phyloP scores from a whole-genome alignment of 805 yeast genomes.

The Ogataea parapolymorpha region DNA sequence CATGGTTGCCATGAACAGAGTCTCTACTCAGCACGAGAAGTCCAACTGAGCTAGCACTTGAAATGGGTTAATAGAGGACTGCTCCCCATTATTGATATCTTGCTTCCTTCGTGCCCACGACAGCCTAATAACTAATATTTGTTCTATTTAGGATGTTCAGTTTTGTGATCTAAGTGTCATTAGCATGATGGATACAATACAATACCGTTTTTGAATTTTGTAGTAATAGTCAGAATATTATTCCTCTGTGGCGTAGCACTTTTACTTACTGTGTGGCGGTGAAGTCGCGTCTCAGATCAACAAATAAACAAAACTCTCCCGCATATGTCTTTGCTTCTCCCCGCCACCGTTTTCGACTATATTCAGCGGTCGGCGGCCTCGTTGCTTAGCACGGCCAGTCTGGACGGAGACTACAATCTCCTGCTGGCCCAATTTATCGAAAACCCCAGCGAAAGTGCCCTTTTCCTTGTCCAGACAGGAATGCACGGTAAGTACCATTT shows the following conservation, averaged over 20 bases:
- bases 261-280: too few relatives aligned
- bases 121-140: conserved; percentile 16
- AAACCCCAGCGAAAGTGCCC: conserved; percentile 3
- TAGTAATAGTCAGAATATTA: not conserved
- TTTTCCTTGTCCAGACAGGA: not conserved
- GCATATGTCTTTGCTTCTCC: conserved; percentile 1
- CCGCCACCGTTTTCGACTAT: not conserved
- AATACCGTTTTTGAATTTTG: conserved; percentile 3
- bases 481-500: conserved; percentile 1
- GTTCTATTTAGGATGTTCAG: conserved; percentile 12
- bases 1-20: conserved; percentile 84
- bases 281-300: not conserved
- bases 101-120: conserved; percentile 15
- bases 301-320: not conserved
- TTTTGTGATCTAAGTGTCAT: conserved; percentile 8
- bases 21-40: conserved; percentile 85
- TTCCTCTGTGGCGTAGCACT: not conserved
- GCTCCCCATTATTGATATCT: conserved; percentile 13
- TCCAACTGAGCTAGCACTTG: conserved; percentile 44
- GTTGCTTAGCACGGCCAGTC: not conserved
- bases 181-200: conserved; percentile 5
- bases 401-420: not conserved
- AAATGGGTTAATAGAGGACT: conserved; percentile 15
- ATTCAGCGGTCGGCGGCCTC: not conserved
- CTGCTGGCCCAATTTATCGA: not conserved